Evolutionary conservation across 805 yeast species (phyloP).

Genomic region (Komagataella mondaviorum): DNA sequence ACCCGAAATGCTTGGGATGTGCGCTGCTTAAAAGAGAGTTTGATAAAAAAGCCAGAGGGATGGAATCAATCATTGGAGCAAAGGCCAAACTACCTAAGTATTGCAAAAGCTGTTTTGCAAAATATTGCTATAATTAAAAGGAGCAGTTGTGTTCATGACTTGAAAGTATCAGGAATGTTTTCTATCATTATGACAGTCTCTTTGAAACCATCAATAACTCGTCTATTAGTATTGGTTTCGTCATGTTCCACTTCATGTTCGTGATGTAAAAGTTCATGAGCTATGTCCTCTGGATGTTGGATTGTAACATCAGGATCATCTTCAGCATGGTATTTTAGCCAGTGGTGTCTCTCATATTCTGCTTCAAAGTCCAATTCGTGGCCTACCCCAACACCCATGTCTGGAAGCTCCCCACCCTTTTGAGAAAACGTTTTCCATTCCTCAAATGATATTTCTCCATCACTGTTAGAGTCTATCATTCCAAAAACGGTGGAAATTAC

Average conservation of each 20-base stretch:
- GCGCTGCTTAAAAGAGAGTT: slow-evolving; percentile 38
- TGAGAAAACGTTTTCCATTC: slow-evolving; percentile 57
- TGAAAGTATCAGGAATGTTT: slow-evolving; percentile 10
- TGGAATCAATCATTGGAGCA: slow-evolving; percentile 2
- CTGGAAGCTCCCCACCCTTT: slow-evolving; percentile 69
- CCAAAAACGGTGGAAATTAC: slow-evolving; percentile 43
- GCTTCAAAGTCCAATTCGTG: slow-evolving; percentile 90
- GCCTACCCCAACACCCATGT: slow-evolving; percentile 86
- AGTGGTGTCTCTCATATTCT: slow-evolving; percentile 91
- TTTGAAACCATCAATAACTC: slow-evolving; percentile 3
- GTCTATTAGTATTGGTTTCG: slow-evolving; percentile 5
- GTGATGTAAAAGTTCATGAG: slow-evolving; percentile 75
- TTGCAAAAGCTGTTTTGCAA: slow-evolving; percentile 1
- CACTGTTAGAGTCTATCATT: slow-evolving; percentile 52
- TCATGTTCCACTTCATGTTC: slow-evolving; percentile 69
- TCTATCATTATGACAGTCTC: slow-evolving; percentile 9
- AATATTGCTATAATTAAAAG: slow-evolving; percentile 23
- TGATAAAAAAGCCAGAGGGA: slow-evolving; percentile 20
- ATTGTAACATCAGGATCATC: slow-evolving; percentile 70
- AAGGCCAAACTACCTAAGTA: slow-evolving; percentile 5
- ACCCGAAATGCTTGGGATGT: slow-evolving; percentile 40
- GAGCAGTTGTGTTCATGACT: slow-evolving; percentile 1
- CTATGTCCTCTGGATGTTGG: slow-evolving; percentile 82
- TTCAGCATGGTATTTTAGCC: slow-evolving; percentile 69
- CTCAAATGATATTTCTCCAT: slow-evolving; percentile 47